These are phyloP conservation scores for Naganishia vishniacii DNA, from an alignment of 768 basidiomycete species.

Conservation along the genomic window DNA sequence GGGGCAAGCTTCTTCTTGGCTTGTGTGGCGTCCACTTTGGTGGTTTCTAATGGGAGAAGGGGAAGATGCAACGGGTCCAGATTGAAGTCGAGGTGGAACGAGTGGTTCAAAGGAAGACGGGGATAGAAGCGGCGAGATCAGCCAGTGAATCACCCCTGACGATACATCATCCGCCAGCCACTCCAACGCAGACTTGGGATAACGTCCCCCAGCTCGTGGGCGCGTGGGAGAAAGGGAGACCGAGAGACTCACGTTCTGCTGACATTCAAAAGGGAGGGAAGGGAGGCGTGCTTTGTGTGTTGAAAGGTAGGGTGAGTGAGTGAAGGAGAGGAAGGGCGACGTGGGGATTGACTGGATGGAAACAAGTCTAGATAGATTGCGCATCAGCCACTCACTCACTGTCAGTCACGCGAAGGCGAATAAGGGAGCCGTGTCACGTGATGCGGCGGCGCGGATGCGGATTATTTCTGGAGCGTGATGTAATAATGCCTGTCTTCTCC, in stretches of 20 bases:
- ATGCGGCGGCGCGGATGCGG: neutral
- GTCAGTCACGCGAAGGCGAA: constrained; percentile 15
- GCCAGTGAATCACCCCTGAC: neutral
- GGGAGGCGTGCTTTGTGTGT: neutral
- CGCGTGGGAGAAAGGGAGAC: too few species aligned
- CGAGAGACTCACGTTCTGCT: constrained; percentile 43
- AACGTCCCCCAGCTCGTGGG: too few species aligned
- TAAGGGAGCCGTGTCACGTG: constrained; percentile 8
- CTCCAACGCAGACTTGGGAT: too few species aligned
- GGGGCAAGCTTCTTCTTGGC: constrained; percentile 25
- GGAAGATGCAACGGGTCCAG: neutral
- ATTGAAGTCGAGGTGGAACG: neutral
- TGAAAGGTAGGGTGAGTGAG: neutral
- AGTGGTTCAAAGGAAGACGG: neutral
- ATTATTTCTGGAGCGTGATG: constrained; percentile 13
- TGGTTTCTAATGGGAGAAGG: constrained; percentile 2
- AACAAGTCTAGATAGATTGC: neutral
- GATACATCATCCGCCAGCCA: neutral
- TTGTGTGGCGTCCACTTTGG: constrained; percentile 30
- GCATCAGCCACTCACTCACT: neutral
- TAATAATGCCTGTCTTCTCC: neutral
- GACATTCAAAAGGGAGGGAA: constrained; percentile 42
- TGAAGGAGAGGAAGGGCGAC: neutral
- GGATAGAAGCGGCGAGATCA: neutral
- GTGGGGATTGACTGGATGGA: too few species aligned